A percentile compares a stretch with the other conserved stretches of the same genome.
These are phyloP conservation scores for Letharia columbiana DNA, from an alignment of 495 filamentous ascomycete genomes.

Conservation along the genomic window DNA sequence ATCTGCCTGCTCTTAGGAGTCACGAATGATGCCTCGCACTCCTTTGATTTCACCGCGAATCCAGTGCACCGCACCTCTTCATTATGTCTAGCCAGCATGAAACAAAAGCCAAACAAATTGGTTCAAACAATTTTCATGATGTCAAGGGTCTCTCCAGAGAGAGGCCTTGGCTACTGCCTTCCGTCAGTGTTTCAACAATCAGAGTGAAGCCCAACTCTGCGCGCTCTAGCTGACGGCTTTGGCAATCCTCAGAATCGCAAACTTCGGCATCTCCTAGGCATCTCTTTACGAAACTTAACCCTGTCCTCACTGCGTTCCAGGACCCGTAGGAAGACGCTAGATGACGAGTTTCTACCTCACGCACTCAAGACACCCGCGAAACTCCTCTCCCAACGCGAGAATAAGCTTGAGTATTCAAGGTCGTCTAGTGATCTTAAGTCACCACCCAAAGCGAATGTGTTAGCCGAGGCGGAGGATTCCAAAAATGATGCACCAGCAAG, in stretches of 20 bases:
- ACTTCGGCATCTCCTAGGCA: slow-evolving; percentile 77
- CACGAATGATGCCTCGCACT: slow-evolving; percentile 19
- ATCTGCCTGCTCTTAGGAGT: background rate
- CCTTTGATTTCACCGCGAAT: background rate
- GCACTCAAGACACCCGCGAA: slow-evolving; percentile 63
- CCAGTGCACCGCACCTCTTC: slow-evolving; percentile 11
- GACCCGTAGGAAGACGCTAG: slow-evolving; percentile 63
- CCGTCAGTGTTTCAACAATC: slow-evolving; percentile 29
- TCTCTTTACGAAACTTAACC: slow-evolving; percentile 79
- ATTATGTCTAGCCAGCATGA: slow-evolving; percentile 19
- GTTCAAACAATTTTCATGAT: slow-evolving; percentile 11
- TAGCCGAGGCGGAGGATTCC: slow-evolving; percentile 6
- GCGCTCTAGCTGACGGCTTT: slow-evolving; percentile 16
- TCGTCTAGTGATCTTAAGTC: slow-evolving; percentile 63
- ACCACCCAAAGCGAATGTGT: slow-evolving; percentile 17
- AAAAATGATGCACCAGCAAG: slow-evolving; percentile 21
- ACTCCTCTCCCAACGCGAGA: slow-evolving; percentile 51
- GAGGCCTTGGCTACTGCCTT: slow-evolving; percentile 42
- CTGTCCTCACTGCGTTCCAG: slow-evolving; percentile 43
- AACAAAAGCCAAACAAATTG: slow-evolving; percentile 6
- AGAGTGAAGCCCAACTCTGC: slow-evolving; percentile 16
- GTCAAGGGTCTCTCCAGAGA: slow-evolving; percentile 30
- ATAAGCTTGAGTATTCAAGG: slow-evolving; percentile 54
- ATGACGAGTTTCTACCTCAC: slow-evolving; percentile 70
- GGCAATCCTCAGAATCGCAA: slow-evolving; percentile 59